phyloP scores from a whole-genome alignment of 1,139 yeast species.

The Taphrina wiesneri region DNA sequence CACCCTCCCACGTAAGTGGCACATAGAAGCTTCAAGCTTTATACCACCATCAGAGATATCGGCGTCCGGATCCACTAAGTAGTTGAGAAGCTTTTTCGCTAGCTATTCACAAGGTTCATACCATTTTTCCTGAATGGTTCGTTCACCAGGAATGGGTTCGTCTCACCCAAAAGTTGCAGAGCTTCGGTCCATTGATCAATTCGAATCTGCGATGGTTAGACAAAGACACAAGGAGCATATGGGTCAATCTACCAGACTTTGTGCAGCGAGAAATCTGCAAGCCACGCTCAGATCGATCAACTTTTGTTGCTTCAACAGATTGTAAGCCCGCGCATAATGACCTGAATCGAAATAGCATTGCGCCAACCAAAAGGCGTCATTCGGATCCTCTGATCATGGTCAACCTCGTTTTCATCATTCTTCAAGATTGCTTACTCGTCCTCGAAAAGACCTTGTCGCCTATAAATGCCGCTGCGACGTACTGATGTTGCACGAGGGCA shows the following conservation, averaged over 20 bases:
- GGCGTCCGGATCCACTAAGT: constrained; percentile 2
- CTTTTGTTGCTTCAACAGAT: constrained; percentile 51
- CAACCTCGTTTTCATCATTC: not conserved
- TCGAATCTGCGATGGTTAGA: constrained; percentile 48
- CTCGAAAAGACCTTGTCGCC: constrained; percentile 87
- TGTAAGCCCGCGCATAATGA: constrained; percentile 75
- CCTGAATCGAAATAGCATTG: constrained; percentile 79
- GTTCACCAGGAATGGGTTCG: constrained; percentile 60
- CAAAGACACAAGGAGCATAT: not conserved
- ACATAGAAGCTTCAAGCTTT: constrained; percentile 75
- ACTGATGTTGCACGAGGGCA: constrained; percentile 89
- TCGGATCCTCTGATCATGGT: constrained; percentile 60
- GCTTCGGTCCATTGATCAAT: constrained; percentile 88
- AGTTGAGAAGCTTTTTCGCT: not conserved
- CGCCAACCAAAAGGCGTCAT: constrained; percentile 95
- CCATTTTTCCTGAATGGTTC: constrained; percentile 7
- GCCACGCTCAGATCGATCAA: constrained; percentile 57
- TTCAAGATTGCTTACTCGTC: constrained; percentile 46
- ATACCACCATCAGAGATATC: constrained; percentile 40
- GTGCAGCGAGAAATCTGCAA: constrained; percentile 80
- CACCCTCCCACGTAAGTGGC: constrained; percentile 79
- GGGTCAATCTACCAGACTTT: constrained; percentile 52
- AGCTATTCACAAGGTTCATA: not conserved
- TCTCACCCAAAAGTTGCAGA: constrained; percentile 77
- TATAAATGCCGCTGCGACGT: constrained; percentile 82